Evolutionary conservation across 495 filamentous ascomycete genomes (phyloP), one percentile per base, ranked within the genome.

Genomic region (Parathielavia hyrcaniae): DNA sequence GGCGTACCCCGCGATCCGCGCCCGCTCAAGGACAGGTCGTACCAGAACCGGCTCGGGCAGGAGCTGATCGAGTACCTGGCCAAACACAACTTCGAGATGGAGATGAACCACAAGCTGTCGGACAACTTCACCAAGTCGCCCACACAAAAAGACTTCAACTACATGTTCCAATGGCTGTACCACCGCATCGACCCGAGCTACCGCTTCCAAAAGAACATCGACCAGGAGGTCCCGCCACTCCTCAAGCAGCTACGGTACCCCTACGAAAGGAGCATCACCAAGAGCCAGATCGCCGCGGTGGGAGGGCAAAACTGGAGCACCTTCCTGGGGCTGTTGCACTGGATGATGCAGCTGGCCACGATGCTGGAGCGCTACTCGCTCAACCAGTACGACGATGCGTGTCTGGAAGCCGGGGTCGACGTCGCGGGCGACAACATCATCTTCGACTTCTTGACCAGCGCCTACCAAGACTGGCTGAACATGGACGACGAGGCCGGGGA

Each of bases 101-200:
- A 95, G 60, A 96, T 93, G 87, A 95, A 95, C 67, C 86, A 97
- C 69, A 85, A 85, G 32, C 77, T 99, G 32, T 85, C 87, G 4
- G 85, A 89, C 50, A 96, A 96, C 60, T 87, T 88, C 17, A 82
- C 93, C 65, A 89, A 86, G 50, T 91, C 86, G 39, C 95, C 93
- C n/a, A 97, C 91, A 5, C 90, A 96, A 64, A 99, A 97, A 67
- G 93, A 99, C 69, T 99, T 97, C 73, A 89, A 91, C 67, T 85
- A 79, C 63, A 91, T 97, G 72, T 99, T 99, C 70, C 90, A 97
- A 71, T 99, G 90, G 87, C 80, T 99, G 1, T 99, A 99, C 69
- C 87, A 88, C 62, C 86, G 89, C 43, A 90, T 99, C 58, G 93
- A 99, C 67, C 91, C 93, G 0, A 85, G 85, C 55, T 95, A 97